A percentile compares a stretch with the other conserved stretches of the same genome.
Evolutionary conservation across 306 rosid species (phyloP).

Genomic region (Prosopis cineraria): DNA sequence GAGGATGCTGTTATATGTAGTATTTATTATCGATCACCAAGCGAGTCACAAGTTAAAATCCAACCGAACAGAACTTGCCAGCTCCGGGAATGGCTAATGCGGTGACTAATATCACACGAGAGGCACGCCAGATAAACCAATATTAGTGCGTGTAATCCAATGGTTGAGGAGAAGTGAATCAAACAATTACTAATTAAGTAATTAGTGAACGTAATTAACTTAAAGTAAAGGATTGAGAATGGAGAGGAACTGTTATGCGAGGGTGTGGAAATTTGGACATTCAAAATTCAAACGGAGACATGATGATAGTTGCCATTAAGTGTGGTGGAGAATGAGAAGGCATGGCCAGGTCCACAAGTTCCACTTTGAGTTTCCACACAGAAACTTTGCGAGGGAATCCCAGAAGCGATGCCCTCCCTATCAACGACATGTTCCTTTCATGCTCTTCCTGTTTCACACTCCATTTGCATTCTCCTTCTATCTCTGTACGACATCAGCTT

Average conservation of each 20-base stretch:
- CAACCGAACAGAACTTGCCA: not conserved
- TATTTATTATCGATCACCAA: too few species aligned
- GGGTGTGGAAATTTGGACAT: not conserved
- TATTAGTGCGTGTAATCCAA: not conserved
- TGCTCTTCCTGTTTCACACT: too few species aligned
- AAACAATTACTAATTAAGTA: not conserved
- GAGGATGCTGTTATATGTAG: too few species aligned
- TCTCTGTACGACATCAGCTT: not conserved
- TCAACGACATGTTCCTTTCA: not conserved
- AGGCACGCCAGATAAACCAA: too few species aligned
- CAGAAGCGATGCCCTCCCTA: constrained; percentile 5
- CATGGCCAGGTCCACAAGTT: constrained; percentile 2
- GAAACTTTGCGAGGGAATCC: constrained; percentile 2
- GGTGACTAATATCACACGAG: too few species aligned
- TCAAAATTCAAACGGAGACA: constrained; percentile 20
- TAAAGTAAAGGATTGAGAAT: not conserved
- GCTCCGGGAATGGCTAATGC: not conserved
- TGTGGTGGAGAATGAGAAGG: not conserved
- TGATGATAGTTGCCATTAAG: not conserved
- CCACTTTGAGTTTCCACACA: not conserved
- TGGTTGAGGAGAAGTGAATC: not conserved
- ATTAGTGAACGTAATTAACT: not conserved
- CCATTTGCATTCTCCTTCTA: not conserved
- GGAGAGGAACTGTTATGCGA: not conserved
- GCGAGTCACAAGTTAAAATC: too few species aligned